phyloP scores from a whole-genome alignment of 495 filamentous ascomycete genomes.

The Tuber calosporum region DNA sequence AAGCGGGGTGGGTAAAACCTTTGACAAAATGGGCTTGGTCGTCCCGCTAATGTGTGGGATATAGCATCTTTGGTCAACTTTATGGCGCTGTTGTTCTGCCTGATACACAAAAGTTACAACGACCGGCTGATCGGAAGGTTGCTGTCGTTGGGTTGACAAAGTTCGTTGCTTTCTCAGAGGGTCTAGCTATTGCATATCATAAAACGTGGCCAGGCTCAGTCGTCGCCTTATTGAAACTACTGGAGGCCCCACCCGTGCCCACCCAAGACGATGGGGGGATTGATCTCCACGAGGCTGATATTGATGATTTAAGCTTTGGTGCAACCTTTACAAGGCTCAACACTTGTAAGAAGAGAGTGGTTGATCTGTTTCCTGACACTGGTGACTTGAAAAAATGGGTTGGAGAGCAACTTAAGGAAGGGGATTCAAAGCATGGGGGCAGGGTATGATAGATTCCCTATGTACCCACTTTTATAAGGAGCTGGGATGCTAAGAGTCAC shows the following conservation, averaged over 20 bases:
- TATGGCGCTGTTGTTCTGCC: constrained; percentile 81
- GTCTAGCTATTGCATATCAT: constrained; percentile 65
- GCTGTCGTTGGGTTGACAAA: constrained; percentile 89
- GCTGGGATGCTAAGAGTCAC: background rate
- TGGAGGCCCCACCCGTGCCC: constrained; percentile 76
- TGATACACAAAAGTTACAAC: constrained; percentile 74
- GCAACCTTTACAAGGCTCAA: constrained; percentile 86
- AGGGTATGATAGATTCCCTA: constrained; percentile 16
- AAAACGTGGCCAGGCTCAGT: constrained; percentile 87
- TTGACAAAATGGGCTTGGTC: background rate
- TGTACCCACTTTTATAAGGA: background rate
- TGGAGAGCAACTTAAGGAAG: constrained; percentile 31
- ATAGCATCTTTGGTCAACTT: constrained; percentile 68
- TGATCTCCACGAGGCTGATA: constrained; percentile 60
- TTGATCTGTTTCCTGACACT: constrained; percentile 35
- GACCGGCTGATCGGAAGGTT: constrained; percentile 83
- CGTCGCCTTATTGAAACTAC: constrained; percentile 74
- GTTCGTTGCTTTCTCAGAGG: constrained; percentile 70
- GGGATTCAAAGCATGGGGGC: constrained; percentile 21
- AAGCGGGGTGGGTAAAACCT: constrained; percentile 47
- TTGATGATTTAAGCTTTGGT: constrained; percentile 90
- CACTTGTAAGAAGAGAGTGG: constrained; percentile 61
- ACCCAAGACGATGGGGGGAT: constrained; percentile 65
- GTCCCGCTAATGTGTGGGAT: constrained; percentile 18
- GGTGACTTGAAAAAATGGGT: constrained; percentile 35